phyloP scores from a whole-genome alignment of 352 stramenopile genomes.

The Thraustotheca clavata region DNA sequence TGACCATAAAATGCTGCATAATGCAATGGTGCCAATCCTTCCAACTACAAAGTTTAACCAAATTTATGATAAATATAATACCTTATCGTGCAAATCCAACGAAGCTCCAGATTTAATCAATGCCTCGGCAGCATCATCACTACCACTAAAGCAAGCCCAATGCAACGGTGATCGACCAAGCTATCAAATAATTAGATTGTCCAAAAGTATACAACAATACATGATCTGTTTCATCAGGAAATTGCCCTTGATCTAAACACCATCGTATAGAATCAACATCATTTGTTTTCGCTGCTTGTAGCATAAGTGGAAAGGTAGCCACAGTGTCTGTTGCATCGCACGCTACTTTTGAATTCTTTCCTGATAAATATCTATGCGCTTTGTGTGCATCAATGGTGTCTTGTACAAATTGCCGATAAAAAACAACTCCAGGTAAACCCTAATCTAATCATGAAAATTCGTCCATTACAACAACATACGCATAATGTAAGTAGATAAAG shows the following conservation, averaged over 20 bases:
- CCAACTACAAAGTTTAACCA: conserved; percentile 25
- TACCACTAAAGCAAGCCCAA: conserved; percentile 46
- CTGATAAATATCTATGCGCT: conserved; percentile 47
- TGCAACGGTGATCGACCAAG: conserved; percentile 57
- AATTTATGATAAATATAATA: neutral
- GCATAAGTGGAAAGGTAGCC: conserved; percentile 51
- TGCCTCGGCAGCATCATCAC: conserved; percentile 46
- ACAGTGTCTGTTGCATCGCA: conserved; percentile 29
- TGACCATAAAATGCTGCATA: conserved; percentile 71
- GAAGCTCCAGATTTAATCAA: conserved; percentile 59
- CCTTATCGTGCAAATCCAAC: conserved; percentile 36
- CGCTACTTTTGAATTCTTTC: conserved; percentile 49
- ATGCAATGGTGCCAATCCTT: conserved; percentile 53
- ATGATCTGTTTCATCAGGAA: conserved; percentile 47
- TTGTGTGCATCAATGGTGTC: conserved; percentile 50
- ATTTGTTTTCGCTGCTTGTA: conserved; percentile 41
- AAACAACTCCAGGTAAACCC: conserved; percentile 30
- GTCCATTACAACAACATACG: conserved; percentile 18
- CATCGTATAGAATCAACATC: conserved; percentile 41
- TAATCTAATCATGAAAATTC: neutral
- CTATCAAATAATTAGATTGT: conserved; percentile 1
- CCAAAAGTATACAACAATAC: neutral
- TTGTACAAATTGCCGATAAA: conserved; percentile 36
- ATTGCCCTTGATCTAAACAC: conserved; percentile 50
- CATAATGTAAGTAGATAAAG: conserved; percentile 34